These are phyloP conservation scores for Phyllosticta ampelicida DNA, from an alignment of 2,329 filamentous ascomycete species.

Conservation along the genomic window DNA sequence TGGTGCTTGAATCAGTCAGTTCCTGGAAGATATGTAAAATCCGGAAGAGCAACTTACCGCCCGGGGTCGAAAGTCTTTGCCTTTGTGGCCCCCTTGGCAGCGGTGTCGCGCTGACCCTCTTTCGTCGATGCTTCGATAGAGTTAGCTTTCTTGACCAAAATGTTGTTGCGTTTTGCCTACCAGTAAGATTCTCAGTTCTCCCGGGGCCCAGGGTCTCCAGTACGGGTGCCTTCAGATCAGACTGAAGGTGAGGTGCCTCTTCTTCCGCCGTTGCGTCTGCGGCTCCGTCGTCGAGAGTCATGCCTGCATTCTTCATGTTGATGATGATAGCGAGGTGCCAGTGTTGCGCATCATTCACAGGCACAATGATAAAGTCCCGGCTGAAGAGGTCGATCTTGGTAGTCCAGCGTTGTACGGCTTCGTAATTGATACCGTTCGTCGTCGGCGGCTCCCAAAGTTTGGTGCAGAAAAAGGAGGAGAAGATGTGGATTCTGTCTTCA, in stretches of 20 bases:
- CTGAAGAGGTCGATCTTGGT: conserved; percentile 71
- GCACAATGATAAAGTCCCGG: conserved; percentile 83
- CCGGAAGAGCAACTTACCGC: neutral
- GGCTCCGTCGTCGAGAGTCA: neutral
- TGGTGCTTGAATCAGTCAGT: conserved; percentile 32
- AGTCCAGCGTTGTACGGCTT: conserved; percentile 80
- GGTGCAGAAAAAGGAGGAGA: conserved; percentile 87
- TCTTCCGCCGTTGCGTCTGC: neutral
- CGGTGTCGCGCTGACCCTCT: neutral
- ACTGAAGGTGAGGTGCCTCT: neutral
- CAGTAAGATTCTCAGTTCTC: neutral
- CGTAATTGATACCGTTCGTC: conserved; percentile 58
- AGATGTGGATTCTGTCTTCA: conserved; percentile 64
- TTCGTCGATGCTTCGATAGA: neutral
- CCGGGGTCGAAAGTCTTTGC: neutral
- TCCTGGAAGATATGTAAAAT: neutral
- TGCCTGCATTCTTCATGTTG: conserved; percentile 47
- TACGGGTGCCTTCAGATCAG: neutral
- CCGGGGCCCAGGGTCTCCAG: neutral
- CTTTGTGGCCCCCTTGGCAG: neutral
- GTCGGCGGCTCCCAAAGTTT: conserved; percentile 39
- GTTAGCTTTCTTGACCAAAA: neutral
- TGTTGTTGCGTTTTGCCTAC: neutral
- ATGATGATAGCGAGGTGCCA: conserved; percentile 97
- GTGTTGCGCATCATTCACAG: conserved; percentile 76